Evolutionary conservation across 108 stramenopile species (phyloP), one percentile per base, ranked within the genome.

Genomic region (Chaetoceros tenuissimus): DNA sequence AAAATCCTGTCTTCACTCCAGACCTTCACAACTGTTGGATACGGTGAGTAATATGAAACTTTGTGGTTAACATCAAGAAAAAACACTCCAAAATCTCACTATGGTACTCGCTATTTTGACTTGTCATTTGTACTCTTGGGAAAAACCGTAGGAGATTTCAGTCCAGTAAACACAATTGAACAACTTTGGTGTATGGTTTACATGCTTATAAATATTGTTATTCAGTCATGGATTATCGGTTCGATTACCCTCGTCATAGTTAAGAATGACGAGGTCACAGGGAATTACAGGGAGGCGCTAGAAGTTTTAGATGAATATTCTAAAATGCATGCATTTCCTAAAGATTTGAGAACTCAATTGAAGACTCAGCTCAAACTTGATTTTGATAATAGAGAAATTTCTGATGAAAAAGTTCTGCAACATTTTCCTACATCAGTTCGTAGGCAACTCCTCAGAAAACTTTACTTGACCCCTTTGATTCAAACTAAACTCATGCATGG

Each of bases 221-320:
- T 71, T 8, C 40, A 23, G 17, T 48, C 76, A 16, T 79, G 72
- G 71, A 71, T 79, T 28, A 73, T 79, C 55, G 78, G 81, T 64
- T 73, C 72, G 45, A 79, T 78, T n/a, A 79, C 78, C 2, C 55
- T 79, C 51, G 51, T 82, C 17, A 57, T 81, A 52, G 75, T 81
- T 31, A 81, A 81, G 48, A 57, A 59, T 5, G 80, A 77, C 25
- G 63, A 77, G 55, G 64, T 71, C 49, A 77, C 75, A 2, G 73
- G 76, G 0, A 43, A 27, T 0, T 77, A 75, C 51, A 64, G 75
- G 17, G 73, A 71, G 0, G 25, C 53, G 2, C 1, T 81, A 44
- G 48, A 65, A 21, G 55, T 48, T 3, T 52, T 81, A 16, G 8
- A 62, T 5, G 24, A 75, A 8, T 80, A 73, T 53, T 30, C 24